Base-by-base conservation (phyloP, 441 rosid genomes). In the Sinapis alba region DNA sequence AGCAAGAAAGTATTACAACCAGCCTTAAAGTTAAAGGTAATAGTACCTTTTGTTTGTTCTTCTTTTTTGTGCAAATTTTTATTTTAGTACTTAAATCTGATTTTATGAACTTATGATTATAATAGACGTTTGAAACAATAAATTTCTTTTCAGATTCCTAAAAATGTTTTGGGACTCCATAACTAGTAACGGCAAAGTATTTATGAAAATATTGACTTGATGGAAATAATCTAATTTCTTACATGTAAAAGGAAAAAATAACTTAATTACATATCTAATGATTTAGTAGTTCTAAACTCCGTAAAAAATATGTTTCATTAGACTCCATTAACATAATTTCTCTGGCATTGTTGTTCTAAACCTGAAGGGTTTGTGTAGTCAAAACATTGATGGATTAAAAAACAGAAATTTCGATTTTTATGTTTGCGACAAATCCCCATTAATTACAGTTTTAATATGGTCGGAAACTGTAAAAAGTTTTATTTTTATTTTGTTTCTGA, bases 11-110 rank as follows among this genome's bases (percentile, higher is more conserved):
- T 58, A 58, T 58, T 65, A 43, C 47, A 62, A 68, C 69, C 78
- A 78, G 78, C 78, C 75, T 68, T 73, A 78, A 78, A 78, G 81
- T 63, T 78, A 68, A 78, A 78, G 81, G 74, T 73, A 54, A 61
- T 6, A 11, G 62, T 30, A 72, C 73, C 73, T 43, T 72, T 62
- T 68, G 43, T 67, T 68, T 61, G 28, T 27, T 53, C 45, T 64
- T 65, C 21, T 20, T 61, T 38, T 27, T 10, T 51, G 15, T 9
- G 20, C 24, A 19, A 51, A 19, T 71, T 0, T 32, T 13, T n/a
- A 20, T 32, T 10, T n/a, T 15, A 58, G 11, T 12, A 12, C 30
- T 45, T 62, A 65, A 57, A 23, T 53, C 56, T 62, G 15, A 43
- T 63, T 6, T 19, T 62, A 62, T 9, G 26, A 57, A 38, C 27